Evolutionary conservation across 2,329 filamentous ascomycete species (phyloP).

Genomic region (Macroventuria anomochaeta): DNA sequence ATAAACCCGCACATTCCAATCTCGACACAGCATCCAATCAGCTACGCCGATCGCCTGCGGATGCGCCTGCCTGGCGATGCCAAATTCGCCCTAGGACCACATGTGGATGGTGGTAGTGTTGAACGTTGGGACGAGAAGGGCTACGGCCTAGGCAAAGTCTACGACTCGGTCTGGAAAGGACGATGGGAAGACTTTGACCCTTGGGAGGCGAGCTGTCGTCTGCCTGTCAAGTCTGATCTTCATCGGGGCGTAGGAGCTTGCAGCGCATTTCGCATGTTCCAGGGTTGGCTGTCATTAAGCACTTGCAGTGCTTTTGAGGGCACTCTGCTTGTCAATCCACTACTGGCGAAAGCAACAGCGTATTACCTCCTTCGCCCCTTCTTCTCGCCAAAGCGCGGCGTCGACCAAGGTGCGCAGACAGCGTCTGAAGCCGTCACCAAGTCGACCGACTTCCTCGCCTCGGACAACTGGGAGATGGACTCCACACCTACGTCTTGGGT

Average conservation of each 20-base stretch:
- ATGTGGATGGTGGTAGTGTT: conserved; percentile 59
- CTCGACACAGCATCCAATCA: conserved; percentile 55
- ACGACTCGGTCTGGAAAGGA: conserved; percentile 74
- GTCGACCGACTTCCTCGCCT: conserved; percentile 54
- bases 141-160: conserved; percentile 69
- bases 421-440: conserved; percentile 38
- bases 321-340: conserved; percentile 80
- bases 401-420: conserved; percentile 41
- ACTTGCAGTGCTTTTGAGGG: conserved; percentile 75
- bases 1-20: conserved; percentile 52
- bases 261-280: conserved; percentile 85
- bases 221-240: conserved; percentile 72
- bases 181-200: conserved; percentile 82
- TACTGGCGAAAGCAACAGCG: conserved; percentile 75
- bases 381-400: conserved; percentile 64
- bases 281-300: conserved; percentile 87
- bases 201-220: conserved; percentile 75
- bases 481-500: conserved; percentile 63
- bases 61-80: conserved; percentile 63
- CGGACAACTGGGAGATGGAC: conserved; percentile 68
- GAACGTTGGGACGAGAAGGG: conserved; percentile 65
- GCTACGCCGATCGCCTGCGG: conserved; percentile 58
- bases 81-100: conserved; percentile 64
- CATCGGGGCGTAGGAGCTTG: conserved; percentile 84
- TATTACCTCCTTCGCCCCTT: conserved; percentile 86